A percentile compares a stretch with the other conserved stretches of the same genome.
Evolutionary conservation across 2,329 filamentous ascomycete genomes (phyloP).

Genomic region (Moelleriella libera): DNA sequence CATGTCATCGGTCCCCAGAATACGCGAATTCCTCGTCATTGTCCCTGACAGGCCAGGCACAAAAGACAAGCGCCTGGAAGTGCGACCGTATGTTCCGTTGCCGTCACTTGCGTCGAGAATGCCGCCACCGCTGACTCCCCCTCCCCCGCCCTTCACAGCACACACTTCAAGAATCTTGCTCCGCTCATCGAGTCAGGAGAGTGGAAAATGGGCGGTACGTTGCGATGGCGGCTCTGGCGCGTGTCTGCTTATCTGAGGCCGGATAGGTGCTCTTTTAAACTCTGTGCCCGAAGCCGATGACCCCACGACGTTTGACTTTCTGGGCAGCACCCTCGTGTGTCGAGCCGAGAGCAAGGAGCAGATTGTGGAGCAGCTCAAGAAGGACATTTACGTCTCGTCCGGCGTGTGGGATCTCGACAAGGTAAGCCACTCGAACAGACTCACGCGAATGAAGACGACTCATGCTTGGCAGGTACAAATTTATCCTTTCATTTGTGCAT

Average conservation of each 20-base stretch:
- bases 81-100: slow-evolving; percentile 33
- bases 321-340: slow-evolving; percentile 57
- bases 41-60: slow-evolving; percentile 51
- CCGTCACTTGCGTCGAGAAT: too few relatives aligned
- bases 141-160: slow-evolving; percentile 5
- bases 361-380: slow-evolving; percentile 48
- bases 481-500: slow-evolving; percentile 32
- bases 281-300: slow-evolving; percentile 49
- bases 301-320: slow-evolving; percentile 48
- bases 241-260: background rate
- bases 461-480: slow-evolving; percentile 27
- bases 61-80: slow-evolving; percentile 45
- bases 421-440: slow-evolving; percentile 18
- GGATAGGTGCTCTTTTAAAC: slow-evolving; percentile 51
- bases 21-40: slow-evolving; percentile 54
- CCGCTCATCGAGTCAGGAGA: slow-evolving; percentile 37
- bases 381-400: slow-evolving; percentile 56
- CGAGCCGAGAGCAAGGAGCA: slow-evolving; percentile 56
- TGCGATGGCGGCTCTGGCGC: background rate
- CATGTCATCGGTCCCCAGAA: slow-evolving; percentile 18
- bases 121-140: too few relatives aligned
- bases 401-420: slow-evolving; percentile 75
- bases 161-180: slow-evolving; percentile 43
- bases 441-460: background rate
- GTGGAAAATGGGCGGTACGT: slow-evolving; percentile 50